Conservation (phyloP, 768 basidiomycete species). For the Hydnomerulius pinastri region DNA sequence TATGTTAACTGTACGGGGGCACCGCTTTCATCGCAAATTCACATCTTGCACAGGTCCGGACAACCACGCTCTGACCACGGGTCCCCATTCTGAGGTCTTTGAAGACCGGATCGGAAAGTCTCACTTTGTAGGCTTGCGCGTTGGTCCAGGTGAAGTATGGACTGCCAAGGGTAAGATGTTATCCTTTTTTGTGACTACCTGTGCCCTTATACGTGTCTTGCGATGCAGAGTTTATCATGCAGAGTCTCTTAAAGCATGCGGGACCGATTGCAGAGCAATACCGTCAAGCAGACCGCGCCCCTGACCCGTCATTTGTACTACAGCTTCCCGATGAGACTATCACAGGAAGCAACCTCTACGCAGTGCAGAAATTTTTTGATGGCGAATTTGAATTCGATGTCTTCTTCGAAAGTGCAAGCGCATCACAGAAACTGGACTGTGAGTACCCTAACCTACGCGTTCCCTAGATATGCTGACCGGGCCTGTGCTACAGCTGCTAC, state of each 20-base stretch:
- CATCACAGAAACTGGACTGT: conserved; percentile 67
- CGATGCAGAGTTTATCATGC: conserved; percentile 58
- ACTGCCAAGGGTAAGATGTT: conserved; percentile 69
- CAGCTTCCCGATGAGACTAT: conserved; percentile 75
- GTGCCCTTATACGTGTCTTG: not conserved
- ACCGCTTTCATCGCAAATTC: not conserved
- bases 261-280: conserved; percentile 56
- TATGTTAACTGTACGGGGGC: conserved; percentile 30
- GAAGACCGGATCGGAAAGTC: conserved; percentile 66
- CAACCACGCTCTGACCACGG: conserved; percentile 55
- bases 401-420: conserved; percentile 78
- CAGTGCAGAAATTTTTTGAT: conserved; percentile 83
- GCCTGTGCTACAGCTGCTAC: conserved; percentile 47
- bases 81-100: conserved; percentile 60
- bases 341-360: conserved; percentile 77
- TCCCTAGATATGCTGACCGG: conserved; percentile 1
- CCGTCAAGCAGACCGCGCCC: conserved; percentile 45
- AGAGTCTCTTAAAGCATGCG: conserved; percentile 60
- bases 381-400: conserved; percentile 90
- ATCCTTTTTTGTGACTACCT: not conserved
- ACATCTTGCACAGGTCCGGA: conserved; percentile 48
- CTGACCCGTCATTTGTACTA: conserved; percentile 81
- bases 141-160: conserved; percentile 73
- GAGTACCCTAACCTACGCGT: conserved; percentile 24
- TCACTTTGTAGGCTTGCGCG: conserved; percentile 63